Base-by-base conservation (phyloP, 2,329 filamentous ascomycete species). In the Fusarium dlaminii region DNA sequence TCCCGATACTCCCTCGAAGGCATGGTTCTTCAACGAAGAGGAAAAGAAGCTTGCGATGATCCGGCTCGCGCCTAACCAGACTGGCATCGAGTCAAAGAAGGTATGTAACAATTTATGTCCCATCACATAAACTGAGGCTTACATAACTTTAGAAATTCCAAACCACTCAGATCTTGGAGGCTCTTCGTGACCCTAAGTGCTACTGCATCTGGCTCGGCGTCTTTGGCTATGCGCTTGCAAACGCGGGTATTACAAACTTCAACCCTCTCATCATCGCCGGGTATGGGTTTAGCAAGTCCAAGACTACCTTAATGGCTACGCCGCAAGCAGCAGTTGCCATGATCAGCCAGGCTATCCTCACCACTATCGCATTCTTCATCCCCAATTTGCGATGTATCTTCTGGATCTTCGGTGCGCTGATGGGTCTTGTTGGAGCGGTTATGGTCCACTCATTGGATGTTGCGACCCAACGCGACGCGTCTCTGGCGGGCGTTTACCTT, bases 211-310 rank as follows among this genome's bases (percentile, higher is more conserved):
- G 77, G 55, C 45, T 76, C 2, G 66, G 75, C 3, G 76, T 76
- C 1, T 68, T 93, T 34, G 91, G 90, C 81, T 88, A 92, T 75
- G 91, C 91, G 24, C 85, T 93, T 29, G 90, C 91, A 54, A 90
- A 93, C 69, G 90, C 90, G 60, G 92, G 92, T 78, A 88, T 93
- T 77, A 92, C 93, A 80, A 86, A 90, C 76, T 86, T 90, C 75
- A 85, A 85, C 73, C 83, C 89, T 54, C 83, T 90, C 43, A 90
- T 93, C 70, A 83, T 91, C 39, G 91, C 91, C 67, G 89, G 90
- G 70, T 82, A 79, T n/a, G 81, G 81, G 0, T 82, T 80, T 54
- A 77, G 69, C 10, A 71, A 75, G 43, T 75, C 73, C 0, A 78
- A 77, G 27, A 80, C 79, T 0, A 79, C 79, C 1, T 58, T 81